Evolutionary conservation across 106 monocot species (phyloP).

Genomic region (Vanilla planifolia): DNA sequence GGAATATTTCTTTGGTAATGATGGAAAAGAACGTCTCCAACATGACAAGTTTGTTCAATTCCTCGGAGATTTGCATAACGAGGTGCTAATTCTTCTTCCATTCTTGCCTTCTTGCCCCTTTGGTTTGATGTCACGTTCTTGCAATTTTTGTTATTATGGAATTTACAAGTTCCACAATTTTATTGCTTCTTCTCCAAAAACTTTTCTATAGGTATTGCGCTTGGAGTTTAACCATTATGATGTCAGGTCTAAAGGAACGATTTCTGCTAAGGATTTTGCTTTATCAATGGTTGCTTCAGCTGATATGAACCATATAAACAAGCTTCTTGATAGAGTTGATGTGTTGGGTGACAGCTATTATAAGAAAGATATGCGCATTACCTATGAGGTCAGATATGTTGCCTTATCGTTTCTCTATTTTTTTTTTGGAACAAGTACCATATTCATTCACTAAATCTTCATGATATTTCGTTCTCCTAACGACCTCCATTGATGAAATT

Average conservation of each 20-base stretch:
- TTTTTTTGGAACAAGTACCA: not conserved
- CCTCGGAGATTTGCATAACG: conserved; percentile 68
- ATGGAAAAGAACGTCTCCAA: conserved; percentile 55
- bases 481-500: not conserved
- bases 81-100: too few relatives aligned
- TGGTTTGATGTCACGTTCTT: not conserved
- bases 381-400: conserved; percentile 63
- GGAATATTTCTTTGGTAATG: conserved; percentile 80
- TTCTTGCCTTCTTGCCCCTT: not conserved
- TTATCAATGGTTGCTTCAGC: conserved; percentile 91
- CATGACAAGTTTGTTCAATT: conserved; percentile 81
- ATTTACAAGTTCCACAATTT: too few relatives aligned
- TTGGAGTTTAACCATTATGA: conserved; percentile 95
- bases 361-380: conserved; percentile 52
- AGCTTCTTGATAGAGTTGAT: conserved; percentile 81
- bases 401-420: too few relatives aligned
- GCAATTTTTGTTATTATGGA: too few relatives aligned
- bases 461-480: not conserved
- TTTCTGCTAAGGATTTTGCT: conserved; percentile 91
- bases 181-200: not conserved
- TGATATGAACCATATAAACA: conserved; percentile 69
- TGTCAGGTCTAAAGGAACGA: conserved; percentile 50
- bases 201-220: conserved; percentile 81
- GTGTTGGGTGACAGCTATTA: conserved; percentile 27
- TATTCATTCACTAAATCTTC: not conserved